Evolutionary conservation across 352 stramenopile species (phyloP), one percentile per base, ranked within the genome.

Genomic region (Globisporangium paroecandrum): DNA sequence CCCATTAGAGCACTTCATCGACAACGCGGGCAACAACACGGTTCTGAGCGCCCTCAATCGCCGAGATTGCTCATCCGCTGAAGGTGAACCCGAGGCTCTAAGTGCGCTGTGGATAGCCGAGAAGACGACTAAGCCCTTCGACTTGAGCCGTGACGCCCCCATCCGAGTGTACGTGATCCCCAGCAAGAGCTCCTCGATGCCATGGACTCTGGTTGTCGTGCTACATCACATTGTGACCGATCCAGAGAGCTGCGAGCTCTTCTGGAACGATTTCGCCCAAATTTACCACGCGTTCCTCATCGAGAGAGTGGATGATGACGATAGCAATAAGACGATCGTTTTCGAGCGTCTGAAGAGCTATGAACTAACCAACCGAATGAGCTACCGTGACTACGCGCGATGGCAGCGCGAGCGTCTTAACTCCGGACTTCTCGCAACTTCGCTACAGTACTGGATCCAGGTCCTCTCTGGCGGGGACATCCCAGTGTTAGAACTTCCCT

Each of bases 211-310:
- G 0, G 70, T 72, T 5, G 72, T 77, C 1, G 76, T 85, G n/a
- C 56, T 86, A 53, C 81, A 89, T 12, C 79, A 87, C 51, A 89
- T 87, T 22, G 79, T 73, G n/a, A 87, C 79, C 0, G 79, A 87
- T 60, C 71, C 76, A 34, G 70, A 75, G 27, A 87, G 77, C 9
- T 81, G 74, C 22, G 58, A 71, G 12, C 57, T 89, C 5, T 78
- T 87, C 49, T 89, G 81, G 81, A 43, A 47, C 13, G 79, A 85
- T 41, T 76, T 87, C 5, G 47, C 59, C 4, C 22, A 64, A 2
- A 47, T 74, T 4, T 86, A 89, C 43, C 2, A 36, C 2, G 4
- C 10, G 24, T 57, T 9, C 34, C 29, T 64, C 66, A n/a, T 38
- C 15, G 20, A 55, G 8, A 25, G 49, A 24, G 15, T 20, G 15